Evolutionary conservation across 805 yeast genomes (phyloP), one percentile per base, ranked within the genome.

Genomic region (Cyberlindnera amylophila): DNA sequence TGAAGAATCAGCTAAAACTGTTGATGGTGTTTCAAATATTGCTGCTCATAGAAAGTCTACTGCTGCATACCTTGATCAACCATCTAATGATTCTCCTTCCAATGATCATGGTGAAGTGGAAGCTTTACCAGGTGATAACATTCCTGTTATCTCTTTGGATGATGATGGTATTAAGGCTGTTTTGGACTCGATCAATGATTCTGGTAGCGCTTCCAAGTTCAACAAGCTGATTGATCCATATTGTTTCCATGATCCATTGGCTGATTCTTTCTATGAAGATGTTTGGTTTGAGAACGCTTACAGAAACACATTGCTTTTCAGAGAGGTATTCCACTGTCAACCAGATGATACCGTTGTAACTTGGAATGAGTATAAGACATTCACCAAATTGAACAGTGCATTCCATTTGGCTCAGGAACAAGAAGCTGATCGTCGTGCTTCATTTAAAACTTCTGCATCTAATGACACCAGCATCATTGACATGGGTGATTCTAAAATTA

Each of bases 281-380:
- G 61, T 82, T 7, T 91, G 96, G 96, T 76, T 72, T 59, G 82
- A 82, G 5, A 79, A 77, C 54, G 97, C 99, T 0, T 68, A 83
- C 40, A 73, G 90, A 54, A 93, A 93, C 57, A 88, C 98, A 0
- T 71, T 77, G 45, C 67, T 95, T 2, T 93, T 77, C 66, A 72
- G 96, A 47, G 70, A 83, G 61, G 86, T 93, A 1, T 93, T 93
- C 73, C 90, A 90, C 50, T 80, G 87, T 48, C 99, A 95, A 59
- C 99, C 99, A 0, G 99, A 93, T 63, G 88, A 91, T 60, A 71
- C 78, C 6, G 98, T 91, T n/a, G 72, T 72, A 18, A 75, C 89
- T 0, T 93, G 99, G 99, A 75, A 75, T 43, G 96, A 88, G 43
- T 93, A 88, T 62, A 90, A 86, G 59, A 79, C 74, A 21, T 84